Evolutionary conservation across 805 yeast species (phyloP).

Genomic region (Wickerhamiella hasegawae): DNA sequence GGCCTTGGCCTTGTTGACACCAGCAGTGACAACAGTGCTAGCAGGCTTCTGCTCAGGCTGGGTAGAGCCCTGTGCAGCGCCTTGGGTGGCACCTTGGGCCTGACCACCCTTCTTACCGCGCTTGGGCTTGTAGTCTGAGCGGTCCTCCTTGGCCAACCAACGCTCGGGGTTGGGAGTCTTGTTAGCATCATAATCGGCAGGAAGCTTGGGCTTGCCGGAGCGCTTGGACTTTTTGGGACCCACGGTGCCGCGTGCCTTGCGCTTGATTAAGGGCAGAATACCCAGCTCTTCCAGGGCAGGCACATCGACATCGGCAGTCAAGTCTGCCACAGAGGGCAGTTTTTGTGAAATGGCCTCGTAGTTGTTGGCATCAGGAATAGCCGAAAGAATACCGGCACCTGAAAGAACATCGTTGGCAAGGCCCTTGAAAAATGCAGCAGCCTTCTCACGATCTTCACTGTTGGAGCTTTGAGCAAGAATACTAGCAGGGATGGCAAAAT

Average conservation of each 20-base stretch:
- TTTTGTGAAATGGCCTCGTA: not conserved
- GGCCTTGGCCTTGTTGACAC: constrained; percentile 5
- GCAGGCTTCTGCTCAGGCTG: constrained; percentile 2
- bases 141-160: constrained; percentile 81
- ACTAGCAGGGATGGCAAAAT: constrained; percentile 2
- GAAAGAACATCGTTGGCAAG: constrained; percentile 4
- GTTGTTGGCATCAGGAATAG: not conserved
- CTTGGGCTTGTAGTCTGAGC: constrained; percentile 70
- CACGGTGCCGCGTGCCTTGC: constrained; percentile 8
- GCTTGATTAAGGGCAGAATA: constrained; percentile 15
- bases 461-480: constrained; percentile 1
- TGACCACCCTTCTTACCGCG: constrained; percentile 38
- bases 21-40: constrained; percentile 4
- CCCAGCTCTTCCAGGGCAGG: constrained; percentile 12
- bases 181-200: constrained; percentile 27
- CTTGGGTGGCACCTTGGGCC: constrained; percentile 39
- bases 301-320: constrained; percentile 16
- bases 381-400: constrained; percentile 3
- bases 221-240: constrained; percentile 19
- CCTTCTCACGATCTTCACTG: constrained; percentile 2
- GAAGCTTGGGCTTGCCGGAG: constrained; percentile 23
- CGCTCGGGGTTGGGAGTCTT: constrained; percentile 50
- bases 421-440: constrained; percentile 4
- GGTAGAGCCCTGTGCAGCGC: constrained; percentile 28
- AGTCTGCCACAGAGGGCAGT: constrained; percentile 6